phyloP scores from a whole-genome alignment of 2,329 filamentous ascomycete species.

The Celoporthe dispersa region DNA sequence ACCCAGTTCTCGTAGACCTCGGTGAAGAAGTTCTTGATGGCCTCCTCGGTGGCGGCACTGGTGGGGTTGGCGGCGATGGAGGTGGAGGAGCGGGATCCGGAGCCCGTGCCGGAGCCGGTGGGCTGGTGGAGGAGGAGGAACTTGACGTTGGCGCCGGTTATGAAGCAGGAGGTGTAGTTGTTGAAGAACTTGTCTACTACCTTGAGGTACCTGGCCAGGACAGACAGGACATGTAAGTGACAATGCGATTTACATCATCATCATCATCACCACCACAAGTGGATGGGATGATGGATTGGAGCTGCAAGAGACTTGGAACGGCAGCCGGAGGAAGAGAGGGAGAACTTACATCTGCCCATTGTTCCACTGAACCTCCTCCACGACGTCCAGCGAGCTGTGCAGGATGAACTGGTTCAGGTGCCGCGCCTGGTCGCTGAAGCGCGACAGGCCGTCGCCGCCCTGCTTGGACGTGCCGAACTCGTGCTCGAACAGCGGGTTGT shows the following conservation, averaged over 20 bases:
- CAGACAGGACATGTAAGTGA: too few species aligned
- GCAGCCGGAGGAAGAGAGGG: neutral
- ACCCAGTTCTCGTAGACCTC: constrained; percentile 97
- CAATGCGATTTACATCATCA: too few species aligned
- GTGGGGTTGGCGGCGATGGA: constrained; percentile 83
- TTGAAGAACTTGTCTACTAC: constrained; percentile 96
- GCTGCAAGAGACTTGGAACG: too few species aligned
- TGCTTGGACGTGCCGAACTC: constrained; percentile 97
- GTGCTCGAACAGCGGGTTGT: constrained; percentile 95
- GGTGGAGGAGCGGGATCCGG: constrained; percentile 60
- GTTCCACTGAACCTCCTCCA: constrained; percentile 95
- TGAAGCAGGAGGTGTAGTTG: constrained; percentile 92
- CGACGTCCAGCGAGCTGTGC: constrained; percentile 90
- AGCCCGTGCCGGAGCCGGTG: constrained; percentile 44
- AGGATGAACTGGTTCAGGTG: constrained; percentile 98
- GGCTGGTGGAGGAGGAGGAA: constrained; percentile 95
- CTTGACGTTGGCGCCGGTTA: constrained; percentile 89
- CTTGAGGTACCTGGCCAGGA: constrained; percentile 80
- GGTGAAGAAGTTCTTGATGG: constrained; percentile 89
- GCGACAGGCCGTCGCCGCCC: constrained; percentile 88
- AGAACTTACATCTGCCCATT: constrained; percentile 76
- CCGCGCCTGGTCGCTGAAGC: constrained; percentile 85
- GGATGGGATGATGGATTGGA: too few species aligned
- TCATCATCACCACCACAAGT: neutral
- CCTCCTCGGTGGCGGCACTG: constrained; percentile 90